These are phyloP conservation scores for Excoecaria agallocha DNA, from an alignment of 345 rosid species.

Conservation along the genomic window DNA sequence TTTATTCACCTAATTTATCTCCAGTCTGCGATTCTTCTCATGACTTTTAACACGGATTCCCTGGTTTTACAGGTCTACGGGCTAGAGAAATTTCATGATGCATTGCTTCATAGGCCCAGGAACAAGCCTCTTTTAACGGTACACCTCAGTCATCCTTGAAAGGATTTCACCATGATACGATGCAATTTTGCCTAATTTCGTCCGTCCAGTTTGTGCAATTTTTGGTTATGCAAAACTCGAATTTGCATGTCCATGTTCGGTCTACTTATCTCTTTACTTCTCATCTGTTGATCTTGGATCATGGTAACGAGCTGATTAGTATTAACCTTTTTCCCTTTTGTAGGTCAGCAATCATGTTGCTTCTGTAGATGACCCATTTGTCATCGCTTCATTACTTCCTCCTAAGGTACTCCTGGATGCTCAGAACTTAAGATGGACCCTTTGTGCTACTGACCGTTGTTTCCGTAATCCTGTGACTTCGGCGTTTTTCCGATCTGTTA, in stretches of 20 bases:
- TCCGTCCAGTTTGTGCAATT: neutral
- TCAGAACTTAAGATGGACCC: constrained; percentile 88
- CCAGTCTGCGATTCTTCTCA: neutral
- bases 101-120: constrained; percentile 71
- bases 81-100: constrained; percentile 83
- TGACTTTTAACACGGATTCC: neutral
- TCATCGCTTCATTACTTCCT: constrained; percentile 90
- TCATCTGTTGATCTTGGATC: neutral
- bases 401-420: constrained; percentile 75
- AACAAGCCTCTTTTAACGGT: constrained; percentile 84
- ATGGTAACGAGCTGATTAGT: constrained; percentile 1
- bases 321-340: constrained; percentile 8
- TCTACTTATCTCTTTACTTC: neutral
- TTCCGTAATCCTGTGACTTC: constrained; percentile 83
- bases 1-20: neutral
- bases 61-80: constrained; percentile 68
- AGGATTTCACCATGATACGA: neutral
- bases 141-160: neutral
- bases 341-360: constrained; percentile 99
- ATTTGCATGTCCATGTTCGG: neutral
- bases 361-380: constrained; percentile 87
- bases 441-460: constrained; percentile 93
- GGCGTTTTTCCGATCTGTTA: constrained; percentile 82
- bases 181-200: neutral
- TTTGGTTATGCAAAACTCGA: neutral